Conservation (phyloP, 1,139 yeast genomes). For the Hyphopichia buzzinii region DNA sequence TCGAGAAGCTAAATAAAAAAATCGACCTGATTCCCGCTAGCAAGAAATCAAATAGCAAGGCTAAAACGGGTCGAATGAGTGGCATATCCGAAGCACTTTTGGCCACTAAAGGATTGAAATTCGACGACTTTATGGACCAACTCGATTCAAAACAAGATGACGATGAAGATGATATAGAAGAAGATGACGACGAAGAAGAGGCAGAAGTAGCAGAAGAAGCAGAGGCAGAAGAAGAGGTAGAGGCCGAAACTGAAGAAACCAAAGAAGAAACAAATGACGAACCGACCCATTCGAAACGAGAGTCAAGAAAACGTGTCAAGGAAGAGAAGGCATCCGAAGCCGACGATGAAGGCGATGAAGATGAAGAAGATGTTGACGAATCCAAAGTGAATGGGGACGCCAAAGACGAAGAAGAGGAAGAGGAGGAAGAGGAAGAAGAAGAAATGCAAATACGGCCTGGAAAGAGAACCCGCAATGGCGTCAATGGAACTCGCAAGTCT, state of each 20-base stretch:
- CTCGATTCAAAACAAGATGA: conserved; percentile 23
- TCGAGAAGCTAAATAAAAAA: conserved; percentile 25
- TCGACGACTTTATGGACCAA: conserved; percentile 37
- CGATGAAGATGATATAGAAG: conserved; percentile 25
- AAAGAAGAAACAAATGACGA: conserved; percentile 12
- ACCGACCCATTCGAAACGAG: conserved; percentile 8
- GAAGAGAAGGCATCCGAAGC: conserved; percentile 4
- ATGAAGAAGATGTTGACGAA: conserved; percentile 9
- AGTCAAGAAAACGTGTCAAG: conserved; percentile 1
- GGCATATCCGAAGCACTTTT: conserved; percentile 40
- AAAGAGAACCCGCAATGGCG: neutral
- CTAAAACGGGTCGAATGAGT: conserved; percentile 26
- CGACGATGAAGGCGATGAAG: conserved; percentile 8
- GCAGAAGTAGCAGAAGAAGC: conserved; percentile 27
- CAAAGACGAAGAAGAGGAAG: conserved; percentile 3
- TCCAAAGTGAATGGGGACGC: conserved; percentile 7
- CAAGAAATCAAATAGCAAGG: conserved; percentile 14
- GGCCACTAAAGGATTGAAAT: conserved; percentile 37
- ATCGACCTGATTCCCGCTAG: conserved; percentile 29
- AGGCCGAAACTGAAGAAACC: conserved; percentile 12
- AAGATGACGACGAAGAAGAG: conserved; percentile 28
- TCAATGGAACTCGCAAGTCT: neutral
- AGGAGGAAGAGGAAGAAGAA: conserved; percentile 12
- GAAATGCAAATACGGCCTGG: conserved; percentile 4
- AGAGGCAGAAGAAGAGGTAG: conserved; percentile 16